Evolutionary conservation across 805 yeast species (phyloP).

Genomic region (Candida tibetensis): DNA sequence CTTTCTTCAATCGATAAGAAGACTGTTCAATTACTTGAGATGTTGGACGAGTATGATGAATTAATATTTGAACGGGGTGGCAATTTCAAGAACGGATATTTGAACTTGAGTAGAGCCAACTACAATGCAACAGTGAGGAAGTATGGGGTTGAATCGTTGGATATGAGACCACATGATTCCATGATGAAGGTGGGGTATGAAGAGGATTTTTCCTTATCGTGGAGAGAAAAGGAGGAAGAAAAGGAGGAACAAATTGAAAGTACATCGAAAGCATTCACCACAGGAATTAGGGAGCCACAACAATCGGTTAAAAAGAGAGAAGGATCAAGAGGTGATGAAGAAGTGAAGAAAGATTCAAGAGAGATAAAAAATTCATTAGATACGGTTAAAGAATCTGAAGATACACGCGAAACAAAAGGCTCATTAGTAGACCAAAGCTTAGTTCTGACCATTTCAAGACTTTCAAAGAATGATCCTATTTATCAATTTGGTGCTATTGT

Average conservation of each 20-base stretch:
- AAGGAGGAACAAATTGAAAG: not conserved
- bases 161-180: conserved; percentile 31
- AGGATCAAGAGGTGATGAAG: not conserved
- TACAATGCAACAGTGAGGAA: conserved; percentile 26
- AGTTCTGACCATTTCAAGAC: too few species aligned
- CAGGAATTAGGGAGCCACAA: too few species aligned
- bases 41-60: conserved; percentile 33
- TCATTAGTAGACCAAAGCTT: too few species aligned
- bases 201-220: not conserved
- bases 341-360: not conserved
- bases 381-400: not conserved
- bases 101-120: conserved; percentile 46
- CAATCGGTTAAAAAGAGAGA: conserved; percentile 1
- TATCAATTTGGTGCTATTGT: conserved; percentile 24
- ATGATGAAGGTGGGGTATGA: conserved; percentile 17
- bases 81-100: conserved; percentile 33
- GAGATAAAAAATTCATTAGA: not conserved
- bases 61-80: conserved; percentile 17
- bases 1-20: conserved; percentile 5
- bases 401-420: too few species aligned
- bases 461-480: conserved; percentile 14
- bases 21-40: conserved; percentile 21
- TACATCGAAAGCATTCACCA: not conserved
- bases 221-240: conserved; percentile 1
- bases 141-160: conserved; percentile 44